Base-by-base conservation (phyloP, 345 rosid genomes). In the Linum usitatissimum region DNA sequence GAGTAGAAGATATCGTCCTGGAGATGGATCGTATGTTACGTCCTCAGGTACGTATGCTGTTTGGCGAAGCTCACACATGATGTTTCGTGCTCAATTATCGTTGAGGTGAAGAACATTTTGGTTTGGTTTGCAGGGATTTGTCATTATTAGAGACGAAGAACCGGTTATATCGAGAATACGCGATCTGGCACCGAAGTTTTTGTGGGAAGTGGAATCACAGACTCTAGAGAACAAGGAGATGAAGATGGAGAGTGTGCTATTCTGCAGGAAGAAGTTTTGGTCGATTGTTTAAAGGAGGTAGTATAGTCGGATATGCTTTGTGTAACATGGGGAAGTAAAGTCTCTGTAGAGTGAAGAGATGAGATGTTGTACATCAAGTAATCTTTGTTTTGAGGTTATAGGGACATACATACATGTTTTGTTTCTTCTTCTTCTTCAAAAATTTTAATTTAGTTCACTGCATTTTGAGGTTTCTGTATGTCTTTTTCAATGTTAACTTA, bases 1-100 rank as follows among this genome's bases (percentile, higher is more conserved):
- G 66, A 63, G 64, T 90, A 63, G 97, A 93, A 78, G 96, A 86
- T 70, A 73, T 87, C 53, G 71, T 93, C 83, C 80, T 93, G 75
- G 99, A 93, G 85, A 87, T 93, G 85, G 99, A 93, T 74, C 90
- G 86, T 36, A 71, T 93, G 23, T 42, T 80, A 70, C 85, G 95
- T 20, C 95, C 97, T 61, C 86, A 82, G 95, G 97, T 90, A 81
- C 9, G 62, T 30, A 65, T 23, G 28, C 28, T 23, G 28, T 23
- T 55, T 45, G 18, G 6, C 15, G 1, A 3, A 18, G 62, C 28
- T 23, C 28, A 23, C 2, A 2, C 28, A 23, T 23, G 28, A 23
- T 23, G 28, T 23, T 23, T 23, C 28, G 28, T 23, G 28, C 1
- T 23, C 28, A 23, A 23, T 23, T 23, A 23, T 15, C 10, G 51